Evolutionary conservation across 2,329 filamentous ascomycete genomes (phyloP).

Genomic region (Cladosporium sp.): DNA sequence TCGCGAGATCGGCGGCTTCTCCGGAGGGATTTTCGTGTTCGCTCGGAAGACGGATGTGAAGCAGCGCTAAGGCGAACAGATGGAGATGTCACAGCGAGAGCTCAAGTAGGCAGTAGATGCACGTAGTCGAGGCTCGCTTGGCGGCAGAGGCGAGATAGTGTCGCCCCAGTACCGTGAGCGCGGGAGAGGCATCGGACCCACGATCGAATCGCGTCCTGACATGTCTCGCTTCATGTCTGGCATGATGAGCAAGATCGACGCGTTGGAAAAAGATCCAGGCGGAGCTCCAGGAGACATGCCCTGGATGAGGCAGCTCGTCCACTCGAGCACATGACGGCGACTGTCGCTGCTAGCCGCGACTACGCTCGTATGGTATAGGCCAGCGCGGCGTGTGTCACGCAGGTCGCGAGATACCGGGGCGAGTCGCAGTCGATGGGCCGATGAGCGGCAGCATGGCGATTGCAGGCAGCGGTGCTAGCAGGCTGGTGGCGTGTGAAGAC

Average conservation of each 20-base stretch:
- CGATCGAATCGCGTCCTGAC: background rate
- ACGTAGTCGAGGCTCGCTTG: constrained; percentile 4
- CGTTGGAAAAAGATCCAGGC: background rate
- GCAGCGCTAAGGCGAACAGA: constrained; percentile 12
- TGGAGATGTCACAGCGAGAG: background rate
- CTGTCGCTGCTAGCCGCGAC: background rate
- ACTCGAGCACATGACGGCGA: background rate
- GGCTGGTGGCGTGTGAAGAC: constrained; percentile 10
- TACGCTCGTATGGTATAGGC: background rate
- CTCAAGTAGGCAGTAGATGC: constrained; percentile 1
- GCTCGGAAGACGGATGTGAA: constrained; percentile 10
- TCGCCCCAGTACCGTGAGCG: background rate
- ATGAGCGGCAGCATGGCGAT: constrained; percentile 4
- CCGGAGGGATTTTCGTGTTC: constrained; percentile 1
- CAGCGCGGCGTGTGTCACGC: constrained; percentile 9
- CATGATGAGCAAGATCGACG: background rate
- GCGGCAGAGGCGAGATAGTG: constrained; percentile 7
- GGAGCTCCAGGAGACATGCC: background rate
- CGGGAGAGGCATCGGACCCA: background rate
- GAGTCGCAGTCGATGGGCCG: background rate
- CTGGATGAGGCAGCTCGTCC: background rate
- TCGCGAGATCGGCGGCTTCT: constrained; percentile 2
- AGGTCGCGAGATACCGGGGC: background rate
- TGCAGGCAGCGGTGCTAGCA: background rate
- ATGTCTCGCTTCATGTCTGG: constrained; percentile 6